Evolutionary conservation across 2,329 filamentous ascomycete genomes (phyloP), one percentile per base, ranked within the genome.

Genomic region (Hypoxylon sp.): DNA sequence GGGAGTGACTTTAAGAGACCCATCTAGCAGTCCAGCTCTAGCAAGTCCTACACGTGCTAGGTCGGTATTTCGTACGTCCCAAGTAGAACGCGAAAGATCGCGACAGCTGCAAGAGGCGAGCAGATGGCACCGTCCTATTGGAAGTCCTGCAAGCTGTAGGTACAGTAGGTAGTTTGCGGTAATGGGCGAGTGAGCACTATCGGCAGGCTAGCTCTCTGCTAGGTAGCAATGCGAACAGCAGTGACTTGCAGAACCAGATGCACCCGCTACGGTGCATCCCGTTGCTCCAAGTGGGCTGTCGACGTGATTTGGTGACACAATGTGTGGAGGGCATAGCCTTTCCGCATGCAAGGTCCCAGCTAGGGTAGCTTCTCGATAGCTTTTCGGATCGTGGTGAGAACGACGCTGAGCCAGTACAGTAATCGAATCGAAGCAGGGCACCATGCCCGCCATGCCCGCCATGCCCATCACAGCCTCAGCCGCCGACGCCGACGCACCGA

Each of bases 291-390:
- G 56, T 58, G 49, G 57, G 38, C 50, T 60, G 42, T 55, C 55
- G 47, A 56, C 20, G 31, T 64, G 61, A 62, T 62, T 64, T 64
- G 61, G 58, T 40, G 33, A 33, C 29, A 49, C 42, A 48, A 49
- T 58, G 58, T 45, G 61, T 48, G 61, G 61, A 64, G 61, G 58
- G 48, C 51, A 59, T 61, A 57, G 55, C 55, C 55, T 59, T 64
- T 48, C 61, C 61, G 61, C 55, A 55, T 63, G 60, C 60, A 63
- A 61, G 60, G 49, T 38, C 59, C 60, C 40, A 56, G 33, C 60
- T 21, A 59, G 52, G 51, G 55, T 62, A 59, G 52, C 42, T 62
- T 48, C 8, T 29, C 13, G 50, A 55, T 62, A 58, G 50, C 41
- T 62, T 49, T 31, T 40, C 21, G 46, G 48, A 59, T 60, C 60